phyloP scores from a whole-genome alignment of 2,329 filamentous ascomycete species.

The Fusarium acutatum region DNA sequence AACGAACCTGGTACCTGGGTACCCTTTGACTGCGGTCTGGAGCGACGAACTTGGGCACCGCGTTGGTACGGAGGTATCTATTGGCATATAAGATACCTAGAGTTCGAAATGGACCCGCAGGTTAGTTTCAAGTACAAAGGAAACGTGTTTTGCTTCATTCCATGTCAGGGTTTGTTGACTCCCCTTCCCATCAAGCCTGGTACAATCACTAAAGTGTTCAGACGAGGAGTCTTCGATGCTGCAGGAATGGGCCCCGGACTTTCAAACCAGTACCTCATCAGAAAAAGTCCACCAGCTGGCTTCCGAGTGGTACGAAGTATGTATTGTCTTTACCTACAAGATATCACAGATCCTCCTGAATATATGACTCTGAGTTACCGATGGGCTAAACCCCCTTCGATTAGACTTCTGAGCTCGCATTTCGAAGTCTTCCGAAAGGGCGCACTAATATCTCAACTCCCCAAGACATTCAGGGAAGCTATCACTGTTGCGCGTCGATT shows the following conservation, averaged over 20 bases:
- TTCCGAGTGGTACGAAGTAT: neutral
- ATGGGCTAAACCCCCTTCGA: neutral
- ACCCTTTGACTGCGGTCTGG: neutral
- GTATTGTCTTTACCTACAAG: neutral
- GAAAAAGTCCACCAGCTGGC: neutral
- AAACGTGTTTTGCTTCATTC: neutral
- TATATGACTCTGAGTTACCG: neutral
- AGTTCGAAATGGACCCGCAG: fast-evolving
- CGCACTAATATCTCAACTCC: neutral
- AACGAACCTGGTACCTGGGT: neutral
- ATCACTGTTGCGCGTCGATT: neutral
- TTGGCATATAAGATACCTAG: neutral
- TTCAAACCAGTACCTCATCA: neutral
- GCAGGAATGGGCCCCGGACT: fast-evolving
- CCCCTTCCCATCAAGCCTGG: neutral
- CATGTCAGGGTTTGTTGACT: neutral
- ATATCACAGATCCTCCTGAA: neutral
- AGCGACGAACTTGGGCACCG: neutral
- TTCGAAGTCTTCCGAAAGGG: neutral
- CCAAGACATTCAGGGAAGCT: neutral
- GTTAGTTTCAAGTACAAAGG: neutral
- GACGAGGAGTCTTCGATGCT: neutral
- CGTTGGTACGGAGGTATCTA: neutral
- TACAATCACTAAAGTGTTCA: neutral
- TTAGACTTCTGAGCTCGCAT: neutral